A percentile compares a stretch with the other conserved stretches of the same genome.
Conservation (phyloP, 192 early-diverging fungal genomes). For the Rhizophagus sp. region DNA sequence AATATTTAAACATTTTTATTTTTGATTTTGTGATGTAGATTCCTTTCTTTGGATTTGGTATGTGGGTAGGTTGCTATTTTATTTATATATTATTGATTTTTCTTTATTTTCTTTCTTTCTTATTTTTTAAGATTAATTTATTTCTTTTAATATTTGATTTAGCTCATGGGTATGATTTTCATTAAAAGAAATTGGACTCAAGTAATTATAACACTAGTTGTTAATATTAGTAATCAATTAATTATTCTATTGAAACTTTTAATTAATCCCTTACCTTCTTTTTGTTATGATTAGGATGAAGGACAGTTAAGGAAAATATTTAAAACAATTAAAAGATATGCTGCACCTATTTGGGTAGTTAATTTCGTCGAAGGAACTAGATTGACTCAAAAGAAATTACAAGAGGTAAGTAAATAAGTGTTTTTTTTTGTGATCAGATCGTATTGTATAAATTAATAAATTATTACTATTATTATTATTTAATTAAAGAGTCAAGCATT, state of each 20-base stretch:
- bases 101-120: neutral
- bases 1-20: neutral
- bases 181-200: slow-evolving; percentile 57
- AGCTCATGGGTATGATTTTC: slow-evolving; percentile 60
- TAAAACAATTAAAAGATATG: slow-evolving; percentile 45
- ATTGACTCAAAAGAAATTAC: slow-evolving; percentile 48
- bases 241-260: neutral
- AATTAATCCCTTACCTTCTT: neutral
- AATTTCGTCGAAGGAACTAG: slow-evolving; percentile 61
- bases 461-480: neutral
- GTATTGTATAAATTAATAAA: slow-evolving; percentile 41
- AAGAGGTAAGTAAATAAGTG: slow-evolving; percentile 29
- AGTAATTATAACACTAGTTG: slow-evolving; percentile 6
- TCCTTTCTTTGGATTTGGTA: slow-evolving; percentile 63
- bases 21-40: slow-evolving; percentile 36
- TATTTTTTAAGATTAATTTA: neutral
- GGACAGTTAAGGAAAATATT: slow-evolving; percentile 53
- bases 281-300: slow-evolving; percentile 39
- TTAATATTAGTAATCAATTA: neutral
- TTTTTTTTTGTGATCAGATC: neutral
- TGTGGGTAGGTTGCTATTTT: slow-evolving; percentile 46
- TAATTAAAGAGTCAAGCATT: slow-evolving; percentile 47
- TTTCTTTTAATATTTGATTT: slow-evolving; percentile 4
- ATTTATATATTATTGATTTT: neutral
- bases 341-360: slow-evolving; percentile 56